Percentiles rank a stretch among this genome's conserved stretches.
phyloP scores from a whole-genome alignment of 2,329 filamentous ascomycete genomes.

The Dactylella cylindrospora region DNA sequence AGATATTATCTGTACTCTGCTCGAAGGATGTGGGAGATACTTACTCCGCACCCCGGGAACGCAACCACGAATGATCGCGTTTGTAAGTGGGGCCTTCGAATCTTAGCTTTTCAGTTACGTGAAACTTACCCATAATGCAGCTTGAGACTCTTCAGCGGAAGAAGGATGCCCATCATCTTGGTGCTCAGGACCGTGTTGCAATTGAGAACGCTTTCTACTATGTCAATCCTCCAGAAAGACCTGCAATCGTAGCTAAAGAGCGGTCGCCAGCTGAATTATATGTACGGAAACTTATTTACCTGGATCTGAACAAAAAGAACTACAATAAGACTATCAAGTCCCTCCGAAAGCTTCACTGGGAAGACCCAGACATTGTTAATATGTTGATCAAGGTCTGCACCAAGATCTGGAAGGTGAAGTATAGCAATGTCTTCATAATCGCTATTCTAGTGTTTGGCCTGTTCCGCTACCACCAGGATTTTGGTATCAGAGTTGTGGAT shows the following conservation, averaged over 20 bases:
- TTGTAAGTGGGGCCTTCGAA: constrained; percentile 53
- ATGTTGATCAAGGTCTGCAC: constrained; percentile 89
- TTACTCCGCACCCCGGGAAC: constrained; percentile 90
- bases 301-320: constrained; percentile 90
- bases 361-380: constrained; percentile 80
- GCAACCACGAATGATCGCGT: constrained; percentile 86
- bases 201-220: constrained; percentile 98
- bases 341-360: constrained; percentile 94
- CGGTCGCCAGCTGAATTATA: constrained; percentile 90
- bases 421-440: constrained; percentile 90
- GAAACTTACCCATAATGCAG: not conserved
- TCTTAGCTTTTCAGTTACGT: not conserved
- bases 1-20: constrained; percentile 91
- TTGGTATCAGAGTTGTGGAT: constrained; percentile 88
- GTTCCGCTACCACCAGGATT: constrained; percentile 87
- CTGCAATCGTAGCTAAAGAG: constrained; percentile 95
- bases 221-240: constrained; percentile 89
- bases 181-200: constrained; percentile 94
- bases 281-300: constrained; percentile 86
- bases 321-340: constrained; percentile 93
- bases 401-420: constrained; percentile 96
- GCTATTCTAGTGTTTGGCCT: constrained; percentile 85
- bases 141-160: constrained; percentile 93
- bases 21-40: constrained; percentile 96
- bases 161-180: constrained; percentile 83